phyloP scores from a whole-genome alignment of 495 filamentous ascomycete genomes.

The Usnea hakonensis region DNA sequence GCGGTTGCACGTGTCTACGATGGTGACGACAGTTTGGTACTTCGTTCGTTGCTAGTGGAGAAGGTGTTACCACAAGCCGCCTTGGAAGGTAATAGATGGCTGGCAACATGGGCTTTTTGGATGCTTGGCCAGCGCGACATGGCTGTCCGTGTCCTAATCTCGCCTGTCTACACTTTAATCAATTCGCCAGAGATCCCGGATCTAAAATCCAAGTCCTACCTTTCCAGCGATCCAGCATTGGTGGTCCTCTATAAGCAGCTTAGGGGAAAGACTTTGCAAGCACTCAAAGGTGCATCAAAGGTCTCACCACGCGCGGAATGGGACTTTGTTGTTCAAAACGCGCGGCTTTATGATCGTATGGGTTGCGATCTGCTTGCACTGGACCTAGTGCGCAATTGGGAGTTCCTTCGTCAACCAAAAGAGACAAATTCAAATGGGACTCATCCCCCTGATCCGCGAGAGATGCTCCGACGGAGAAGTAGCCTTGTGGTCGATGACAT shows the following conservation, averaged over 20 bases:
- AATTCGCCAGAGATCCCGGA: constrained; percentile 45
- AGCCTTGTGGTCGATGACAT: constrained; percentile 77
- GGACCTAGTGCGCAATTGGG: constrained; percentile 80
- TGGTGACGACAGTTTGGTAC: constrained; percentile 70
- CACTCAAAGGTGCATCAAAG: constrained; percentile 73
- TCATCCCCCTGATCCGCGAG: constrained; percentile 49
- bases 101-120: constrained; percentile 94
- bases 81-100: constrained; percentile 81
- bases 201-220: constrained; percentile 65
- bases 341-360: constrained; percentile 86
- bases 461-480: constrained; percentile 61
- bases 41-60: constrained; percentile 68
- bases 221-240: constrained; percentile 83
- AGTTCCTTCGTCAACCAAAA: constrained; percentile 51
- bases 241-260: constrained; percentile 83
- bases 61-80: constrained; percentile 71
- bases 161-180: constrained; percentile 66
- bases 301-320: constrained; percentile 76
- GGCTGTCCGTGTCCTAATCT: constrained; percentile 77
- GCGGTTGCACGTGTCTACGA: constrained; percentile 83
- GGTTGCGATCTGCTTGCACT: constrained; percentile 90
- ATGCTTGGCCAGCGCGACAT: constrained; percentile 76
- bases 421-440: constrained; percentile 16
- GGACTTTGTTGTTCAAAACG: constrained; percentile 84
- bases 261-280: constrained; percentile 76